phyloP scores from a whole-genome alignment of 805 yeast species.

The Priceomyces carsonii region DNA sequence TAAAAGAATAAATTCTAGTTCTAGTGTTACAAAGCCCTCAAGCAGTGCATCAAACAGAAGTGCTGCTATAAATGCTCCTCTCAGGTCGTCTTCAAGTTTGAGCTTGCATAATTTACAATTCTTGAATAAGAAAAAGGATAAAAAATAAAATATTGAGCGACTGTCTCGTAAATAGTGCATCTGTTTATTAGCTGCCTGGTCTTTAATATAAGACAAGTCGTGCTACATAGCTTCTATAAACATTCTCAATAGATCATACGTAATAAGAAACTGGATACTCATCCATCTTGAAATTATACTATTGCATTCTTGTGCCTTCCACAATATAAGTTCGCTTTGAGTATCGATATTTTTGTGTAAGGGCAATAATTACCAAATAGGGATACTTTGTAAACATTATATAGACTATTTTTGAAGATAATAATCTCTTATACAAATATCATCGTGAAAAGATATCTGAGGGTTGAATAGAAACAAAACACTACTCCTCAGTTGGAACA shows the following conservation, averaged over 20 bases:
- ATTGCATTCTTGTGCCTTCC: background rate
- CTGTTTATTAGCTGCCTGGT: too few relatives aligned
- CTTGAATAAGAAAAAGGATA: constrained; percentile 31
- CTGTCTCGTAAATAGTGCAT: too few relatives aligned
- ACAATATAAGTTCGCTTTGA: background rate
- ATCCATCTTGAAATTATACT: too few relatives aligned
- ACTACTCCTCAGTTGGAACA: background rate
- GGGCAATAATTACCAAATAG: constrained; percentile 7
- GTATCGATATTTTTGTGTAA: constrained; percentile 1
- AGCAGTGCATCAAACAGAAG: constrained; percentile 31
- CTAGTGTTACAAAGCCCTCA: constrained; percentile 23
- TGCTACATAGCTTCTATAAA: too few relatives aligned
- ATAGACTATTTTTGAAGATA: constrained; percentile 3
- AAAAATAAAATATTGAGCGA: constrained; percentile 10
- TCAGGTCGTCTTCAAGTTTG: constrained; percentile 21
- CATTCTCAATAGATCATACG: too few relatives aligned
- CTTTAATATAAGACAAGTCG: too few relatives aligned
- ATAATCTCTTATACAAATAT: background rate
- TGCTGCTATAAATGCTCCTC: constrained; percentile 19
- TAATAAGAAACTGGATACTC: too few relatives aligned
- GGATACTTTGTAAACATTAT: constrained; percentile 18
- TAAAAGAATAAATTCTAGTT: constrained; percentile 8
- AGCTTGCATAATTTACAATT: constrained; percentile 32
- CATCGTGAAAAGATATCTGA: background rate
- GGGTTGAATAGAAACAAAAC: background rate